Evolutionary conservation across 257 asterid genomes (phyloP).

Genomic region (Ilex aquifolium): DNA sequence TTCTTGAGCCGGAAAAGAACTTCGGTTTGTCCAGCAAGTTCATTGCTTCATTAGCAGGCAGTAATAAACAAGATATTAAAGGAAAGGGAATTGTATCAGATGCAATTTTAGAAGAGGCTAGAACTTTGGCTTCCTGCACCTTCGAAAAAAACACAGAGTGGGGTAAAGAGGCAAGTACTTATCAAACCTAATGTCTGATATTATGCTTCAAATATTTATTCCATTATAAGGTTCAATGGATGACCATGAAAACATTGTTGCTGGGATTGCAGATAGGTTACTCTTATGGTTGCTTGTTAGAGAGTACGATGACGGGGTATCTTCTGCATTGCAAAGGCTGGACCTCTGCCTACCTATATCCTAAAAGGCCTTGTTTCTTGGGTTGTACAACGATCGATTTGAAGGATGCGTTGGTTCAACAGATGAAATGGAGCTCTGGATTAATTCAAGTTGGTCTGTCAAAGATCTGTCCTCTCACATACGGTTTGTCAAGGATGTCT

Average conservation of each 20-base stretch:
- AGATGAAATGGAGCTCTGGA: slow-evolving; percentile 67
- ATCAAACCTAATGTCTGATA: not conserved
- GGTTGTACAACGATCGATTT: slow-evolving; percentile 62
- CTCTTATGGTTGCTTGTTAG: slow-evolving; percentile 56
- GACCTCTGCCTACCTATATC: slow-evolving; percentile 53
- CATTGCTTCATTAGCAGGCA: slow-evolving; percentile 40
- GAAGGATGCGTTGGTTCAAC: slow-evolving; percentile 56
- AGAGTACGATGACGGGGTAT: slow-evolving; percentile 62
- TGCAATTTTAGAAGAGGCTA: slow-evolving; percentile 45
- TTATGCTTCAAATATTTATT: no score
- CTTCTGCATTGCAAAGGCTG: slow-evolving; percentile 53
- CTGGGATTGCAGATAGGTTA: slow-evolving; percentile 53
- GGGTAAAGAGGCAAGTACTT: slow-evolving; percentile 63
- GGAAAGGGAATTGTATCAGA: slow-evolving; percentile 12
- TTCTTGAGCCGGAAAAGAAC: slow-evolving; percentile 33
- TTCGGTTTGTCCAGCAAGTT: slow-evolving; percentile 47
- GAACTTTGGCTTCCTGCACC: slow-evolving; percentile 56
- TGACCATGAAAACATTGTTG: no score
- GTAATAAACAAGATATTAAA: slow-evolving; percentile 13
- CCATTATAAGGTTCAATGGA: no score
- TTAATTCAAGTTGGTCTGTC: slow-evolving; percentile 59
- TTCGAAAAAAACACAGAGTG: slow-evolving; percentile 64
- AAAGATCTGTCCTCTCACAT: slow-evolving; percentile 42
- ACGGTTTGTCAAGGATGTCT: slow-evolving; percentile 43
- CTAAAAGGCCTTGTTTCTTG: slow-evolving; percentile 51